A percentile compares a stretch with the other conserved stretches of the same genome.
Evolutionary conservation across 352 stramenopile genomes (phyloP).

Genomic region (Thraustochytrium sp.): DNA sequence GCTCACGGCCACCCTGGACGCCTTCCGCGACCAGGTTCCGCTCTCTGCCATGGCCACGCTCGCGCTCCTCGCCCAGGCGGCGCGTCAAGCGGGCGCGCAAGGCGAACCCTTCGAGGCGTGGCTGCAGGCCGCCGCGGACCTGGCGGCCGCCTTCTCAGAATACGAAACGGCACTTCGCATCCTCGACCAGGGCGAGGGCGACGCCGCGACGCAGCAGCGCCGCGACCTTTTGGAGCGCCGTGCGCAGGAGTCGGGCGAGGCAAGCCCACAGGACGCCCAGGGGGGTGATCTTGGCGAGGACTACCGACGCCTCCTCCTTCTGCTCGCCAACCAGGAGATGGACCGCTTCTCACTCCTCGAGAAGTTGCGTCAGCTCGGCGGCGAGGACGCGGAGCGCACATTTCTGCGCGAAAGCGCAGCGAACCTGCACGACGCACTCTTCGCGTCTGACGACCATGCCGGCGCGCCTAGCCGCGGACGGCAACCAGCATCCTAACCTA

Average conservation of each 20-base stretch:
- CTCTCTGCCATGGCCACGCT: background rate
- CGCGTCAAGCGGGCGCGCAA: background rate
- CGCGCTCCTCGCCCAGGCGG: background rate
- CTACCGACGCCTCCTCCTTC: background rate
- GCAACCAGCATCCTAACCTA: too few species aligned
- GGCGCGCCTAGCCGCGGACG: too few species aligned
- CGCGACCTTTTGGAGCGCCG: background rate
- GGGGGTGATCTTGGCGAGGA: background rate
- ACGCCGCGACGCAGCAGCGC: background rate
- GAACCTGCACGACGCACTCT: background rate
- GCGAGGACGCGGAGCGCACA: background rate
- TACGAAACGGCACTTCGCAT: background rate
- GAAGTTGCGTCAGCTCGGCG: background rate
- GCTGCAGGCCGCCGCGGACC: background rate
- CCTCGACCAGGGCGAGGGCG: background rate
- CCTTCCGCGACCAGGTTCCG: background rate
- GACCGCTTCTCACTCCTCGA: background rate
- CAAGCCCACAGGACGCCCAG: background rate
- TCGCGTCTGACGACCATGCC: too few species aligned
- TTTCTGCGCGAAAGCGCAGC: background rate
- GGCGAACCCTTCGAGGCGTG: background rate
- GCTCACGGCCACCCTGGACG: too few species aligned
- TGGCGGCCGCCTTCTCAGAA: background rate
- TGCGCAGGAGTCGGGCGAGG: background rate
- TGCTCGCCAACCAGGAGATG: slow-evolving; percentile 35